phyloP scores from a whole-genome alignment of 2,329 filamentous ascomycete genomes.

The Teratosphaeria destructans region DNA sequence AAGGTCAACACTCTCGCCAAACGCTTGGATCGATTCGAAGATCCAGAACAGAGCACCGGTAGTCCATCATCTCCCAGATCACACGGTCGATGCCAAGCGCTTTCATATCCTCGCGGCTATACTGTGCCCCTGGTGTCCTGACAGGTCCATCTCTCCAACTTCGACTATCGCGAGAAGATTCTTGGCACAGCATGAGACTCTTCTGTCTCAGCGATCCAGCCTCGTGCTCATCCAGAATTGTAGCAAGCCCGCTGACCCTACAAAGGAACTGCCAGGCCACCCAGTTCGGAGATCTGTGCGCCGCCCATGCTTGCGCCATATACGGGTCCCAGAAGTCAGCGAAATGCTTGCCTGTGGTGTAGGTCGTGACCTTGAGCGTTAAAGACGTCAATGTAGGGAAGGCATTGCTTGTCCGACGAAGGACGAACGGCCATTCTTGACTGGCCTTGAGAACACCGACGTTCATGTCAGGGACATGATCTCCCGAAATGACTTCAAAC shows the following conservation, averaged over 20 bases:
- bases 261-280: not conserved
- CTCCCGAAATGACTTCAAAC: not conserved
- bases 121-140: not conserved
- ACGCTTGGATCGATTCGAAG: not conserved
- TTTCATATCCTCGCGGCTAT: not conserved
- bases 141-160: conserved; percentile 2
- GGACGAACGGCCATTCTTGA: not conserved
- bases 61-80: conserved; percentile 2
- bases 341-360: not conserved
- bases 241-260: not conserved
- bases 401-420: not conserved
- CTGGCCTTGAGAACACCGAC: not conserved
- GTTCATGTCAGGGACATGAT: too few species aligned
- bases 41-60: not conserved
- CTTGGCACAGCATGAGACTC: not conserved
- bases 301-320: not conserved
- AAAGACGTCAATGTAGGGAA: not conserved
- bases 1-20: not conserved
- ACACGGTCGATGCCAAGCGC: not conserved
- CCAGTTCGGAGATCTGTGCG: not conserved
- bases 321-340: not conserved
- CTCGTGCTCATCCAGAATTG: not conserved
- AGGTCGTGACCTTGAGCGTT: conserved; percentile 1
- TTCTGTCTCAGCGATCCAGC: not conserved
- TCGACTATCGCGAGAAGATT: not conserved